A percentile compares a stretch with the other conserved stretches of the same genome.
These are phyloP conservation scores for Nakazawaea wickerhamii DNA, from an alignment of 805 yeast genomes.

Conservation along the genomic window DNA sequence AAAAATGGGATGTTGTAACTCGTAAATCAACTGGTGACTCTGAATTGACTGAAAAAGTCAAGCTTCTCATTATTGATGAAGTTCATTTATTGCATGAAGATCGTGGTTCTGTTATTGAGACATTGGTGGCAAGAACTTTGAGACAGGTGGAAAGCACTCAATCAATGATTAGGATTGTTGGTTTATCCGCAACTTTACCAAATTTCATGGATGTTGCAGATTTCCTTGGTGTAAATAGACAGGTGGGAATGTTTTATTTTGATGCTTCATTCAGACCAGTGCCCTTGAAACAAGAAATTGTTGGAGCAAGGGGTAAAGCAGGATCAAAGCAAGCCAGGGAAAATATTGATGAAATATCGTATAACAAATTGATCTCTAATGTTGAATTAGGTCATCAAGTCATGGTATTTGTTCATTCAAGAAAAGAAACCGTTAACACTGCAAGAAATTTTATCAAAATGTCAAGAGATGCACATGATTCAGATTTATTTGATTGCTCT, in stretches of 20 bases:
- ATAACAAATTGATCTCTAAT: slow-evolving; percentile 68
- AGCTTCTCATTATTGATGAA: slow-evolving; percentile 86
- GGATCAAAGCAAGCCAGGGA: slow-evolving; percentile 70
- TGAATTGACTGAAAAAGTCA: slow-evolving; percentile 79
- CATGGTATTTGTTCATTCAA: slow-evolving; percentile 94
- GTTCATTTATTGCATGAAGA: slow-evolving; percentile 96
- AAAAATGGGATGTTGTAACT: slow-evolving; percentile 97
- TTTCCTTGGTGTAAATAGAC: slow-evolving; percentile 84
- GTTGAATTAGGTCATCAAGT: slow-evolving; percentile 74
- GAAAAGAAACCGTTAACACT: slow-evolving; percentile 87
- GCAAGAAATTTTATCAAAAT: slow-evolving; percentile 65
- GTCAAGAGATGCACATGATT: slow-evolving; percentile 60
- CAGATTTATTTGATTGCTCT: slow-evolving; percentile 52
- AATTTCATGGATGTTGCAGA: slow-evolving; percentile 92
- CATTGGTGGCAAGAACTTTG: slow-evolving; percentile 88
- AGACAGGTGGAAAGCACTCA: slow-evolving; percentile 94
- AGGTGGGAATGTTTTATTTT: slow-evolving; percentile 89
- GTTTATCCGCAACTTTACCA: slow-evolving; percentile 90
- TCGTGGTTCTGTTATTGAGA: slow-evolving; percentile 95
- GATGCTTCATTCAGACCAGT: slow-evolving; percentile 92
- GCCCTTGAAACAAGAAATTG: slow-evolving; percentile 80
- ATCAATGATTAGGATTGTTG: slow-evolving; percentile 88
- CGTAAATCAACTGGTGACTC: slow-evolving; percentile 87
- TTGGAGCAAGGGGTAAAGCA: slow-evolving; percentile 84
- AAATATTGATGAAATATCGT: slow-evolving; percentile 69